These are phyloP conservation scores for Aphanomyces invadans DNA, from an alignment of 352 stramenopile genomes.

Conservation along the genomic window DNA sequence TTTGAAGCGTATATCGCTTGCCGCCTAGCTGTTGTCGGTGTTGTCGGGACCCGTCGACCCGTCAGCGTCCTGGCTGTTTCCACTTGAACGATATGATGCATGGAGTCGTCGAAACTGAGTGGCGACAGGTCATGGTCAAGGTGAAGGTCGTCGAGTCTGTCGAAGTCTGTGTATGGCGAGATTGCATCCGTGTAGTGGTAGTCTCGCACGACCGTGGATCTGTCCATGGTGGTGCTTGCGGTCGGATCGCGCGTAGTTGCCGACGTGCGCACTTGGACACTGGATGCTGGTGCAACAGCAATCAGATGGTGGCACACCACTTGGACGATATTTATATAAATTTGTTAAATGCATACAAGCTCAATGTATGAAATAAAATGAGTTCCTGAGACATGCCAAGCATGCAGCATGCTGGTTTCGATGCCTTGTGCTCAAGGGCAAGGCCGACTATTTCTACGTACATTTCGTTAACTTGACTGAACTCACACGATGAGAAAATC, in stretches of 20 bases:
- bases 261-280: not conserved
- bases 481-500: no score
- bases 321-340: no score
- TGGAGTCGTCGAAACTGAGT: not conserved
- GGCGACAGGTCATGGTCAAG: not conserved
- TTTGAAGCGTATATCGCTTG: not conserved
- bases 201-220: not conserved
- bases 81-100: slow-evolving; percentile 5
- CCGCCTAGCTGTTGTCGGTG: not conserved
- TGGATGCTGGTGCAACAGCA: no score
- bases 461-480: no score
- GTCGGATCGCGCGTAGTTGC: not conserved
- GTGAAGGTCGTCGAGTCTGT: not conserved
- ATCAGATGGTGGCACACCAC: no score
- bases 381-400: no score
- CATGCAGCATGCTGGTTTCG: no score
- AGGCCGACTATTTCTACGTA: no score
- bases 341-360: no score
- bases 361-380: no score
- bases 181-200: not conserved
- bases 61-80: not conserved
- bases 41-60: not conserved
- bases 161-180: slow-evolving; percentile 2
- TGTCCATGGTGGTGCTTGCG: not conserved
- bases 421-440: no score